Evolutionary conservation across 2,329 filamentous ascomycete genomes (phyloP).

Genomic region (Aspergillus sp.): DNA sequence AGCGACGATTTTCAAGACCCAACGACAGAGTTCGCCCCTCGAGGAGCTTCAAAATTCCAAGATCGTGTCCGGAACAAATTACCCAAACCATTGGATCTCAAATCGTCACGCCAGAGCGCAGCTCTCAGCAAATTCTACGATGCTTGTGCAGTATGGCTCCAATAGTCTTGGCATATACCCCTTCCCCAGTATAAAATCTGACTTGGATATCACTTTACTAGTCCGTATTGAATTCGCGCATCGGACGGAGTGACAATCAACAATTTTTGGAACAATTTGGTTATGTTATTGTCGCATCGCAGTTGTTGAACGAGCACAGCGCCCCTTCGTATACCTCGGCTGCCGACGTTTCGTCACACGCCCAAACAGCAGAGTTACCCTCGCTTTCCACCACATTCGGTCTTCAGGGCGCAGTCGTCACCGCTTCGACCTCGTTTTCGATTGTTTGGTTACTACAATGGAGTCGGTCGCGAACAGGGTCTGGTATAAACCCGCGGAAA

Average conservation of each 20-base stretch:
- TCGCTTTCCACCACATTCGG: conserved; percentile 48
- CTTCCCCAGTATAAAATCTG: not conserved
- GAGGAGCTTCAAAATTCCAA: conserved; percentile 45
- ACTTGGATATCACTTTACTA: conserved; percentile 5
- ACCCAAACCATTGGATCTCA: conserved; percentile 42
- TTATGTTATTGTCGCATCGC: conserved; percentile 87
- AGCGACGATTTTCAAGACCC: conserved; percentile 24
- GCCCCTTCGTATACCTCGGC: conserved; percentile 37
- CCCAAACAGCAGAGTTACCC: conserved; percentile 23
- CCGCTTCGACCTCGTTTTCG: conserved; percentile 58
- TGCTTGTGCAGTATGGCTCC: conserved; percentile 42
- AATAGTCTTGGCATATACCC: not conserved
- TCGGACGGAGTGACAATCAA: conserved; percentile 73
- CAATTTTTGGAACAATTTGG: conserved; percentile 89
- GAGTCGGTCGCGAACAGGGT: conserved; percentile 54
- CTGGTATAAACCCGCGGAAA: conserved; percentile 36
- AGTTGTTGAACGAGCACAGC: conserved; percentile 66
- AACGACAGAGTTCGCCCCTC: conserved; percentile 44
- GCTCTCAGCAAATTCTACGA: conserved; percentile 39
- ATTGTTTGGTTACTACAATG: conserved; percentile 68
- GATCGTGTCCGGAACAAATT: conserved; percentile 46
- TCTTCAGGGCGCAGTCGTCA: conserved; percentile 60
- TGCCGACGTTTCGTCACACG: conserved; percentile 26
- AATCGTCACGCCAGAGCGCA: conserved; percentile 22
- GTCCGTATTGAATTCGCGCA: conserved; percentile 34